Evolutionary conservation across 2,329 filamentous ascomycete genomes (phyloP), one percentile per base, ranked within the genome.

Genomic region (Cercospora beticola): DNA sequence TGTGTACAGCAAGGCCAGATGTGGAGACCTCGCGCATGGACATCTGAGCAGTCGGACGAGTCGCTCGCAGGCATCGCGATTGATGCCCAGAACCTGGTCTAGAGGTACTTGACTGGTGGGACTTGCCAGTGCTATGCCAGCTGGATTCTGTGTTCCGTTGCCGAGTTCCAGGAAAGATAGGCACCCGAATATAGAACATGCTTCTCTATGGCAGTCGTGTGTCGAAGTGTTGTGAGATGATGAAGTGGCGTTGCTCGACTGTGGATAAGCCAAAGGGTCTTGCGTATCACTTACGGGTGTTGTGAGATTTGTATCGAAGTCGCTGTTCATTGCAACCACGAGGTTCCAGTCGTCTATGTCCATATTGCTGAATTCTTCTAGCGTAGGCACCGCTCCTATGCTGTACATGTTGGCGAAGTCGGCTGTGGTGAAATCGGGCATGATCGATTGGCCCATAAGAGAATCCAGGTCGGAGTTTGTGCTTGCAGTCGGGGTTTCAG

Each of bases 61-160:
- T 33, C 57, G 57, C 31, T 60, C 57, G 57, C 57, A 60, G 12
- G 57, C 57, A 33, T 60, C 31, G n/a, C 57, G 57, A 10, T 60
- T 60, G 7, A 60, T 60, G 5, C 31, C 30, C 31, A 60, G 57
- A 21, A 60, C 57, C 1, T 60, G 57, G 18, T 60, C 57, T 28
- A 60, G 57, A 14, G 57, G 57, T 23, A 60, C 57, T 12, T 60
- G 57, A 40, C n/a, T 60, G 3, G 57, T 60, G 1, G 31, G 30
- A 40, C 16, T 26, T 18, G 57, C 31, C 57, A 60, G 12, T 33
- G 31, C 31, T 60, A 28, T 33, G 4, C 8, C 31, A 23, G 57
- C 6, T n/a, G 4, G 31, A 23, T 8, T 23, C 9, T 40, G 23
- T 9, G 57, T n/a, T 40, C 4, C 18, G 18, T 40, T 9, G n/a